A percentile compares a stretch with the other conserved stretches of the same genome.
These are phyloP conservation scores for Suhomyces bolitotheri DNA, from an alignment of 1,139 yeast species.

Conservation along the genomic window DNA sequence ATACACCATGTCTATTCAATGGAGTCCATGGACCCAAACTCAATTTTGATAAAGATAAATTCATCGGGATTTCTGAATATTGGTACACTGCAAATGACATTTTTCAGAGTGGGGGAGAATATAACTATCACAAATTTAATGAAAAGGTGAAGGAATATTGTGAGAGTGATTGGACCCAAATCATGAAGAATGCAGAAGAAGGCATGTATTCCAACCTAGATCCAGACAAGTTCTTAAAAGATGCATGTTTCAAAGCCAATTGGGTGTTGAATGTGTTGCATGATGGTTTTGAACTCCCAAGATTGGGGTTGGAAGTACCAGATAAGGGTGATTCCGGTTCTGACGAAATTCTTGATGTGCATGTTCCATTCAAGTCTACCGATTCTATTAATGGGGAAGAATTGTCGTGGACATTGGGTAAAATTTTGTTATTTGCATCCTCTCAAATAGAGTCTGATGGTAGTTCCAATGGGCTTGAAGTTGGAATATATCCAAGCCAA, in stretches of 20 bases:
- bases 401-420: constrained; percentile 68
- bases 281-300: constrained; percentile 76
- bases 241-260: constrained; percentile 79
- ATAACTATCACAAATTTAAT: constrained; percentile 62
- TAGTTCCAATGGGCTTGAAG: constrained; percentile 22
- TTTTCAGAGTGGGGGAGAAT: constrained; percentile 75
- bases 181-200: constrained; percentile 48
- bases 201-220: constrained; percentile 54
- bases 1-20: constrained; percentile 73
- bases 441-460: constrained; percentile 42
- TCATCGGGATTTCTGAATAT: constrained; percentile 78
- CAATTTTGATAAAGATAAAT: constrained; percentile 67
- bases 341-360: constrained; percentile 31
- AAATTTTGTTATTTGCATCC: constrained; percentile 58
- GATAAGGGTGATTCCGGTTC: constrained; percentile 18
- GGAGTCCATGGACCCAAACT: constrained; percentile 79
- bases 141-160: constrained; percentile 63
- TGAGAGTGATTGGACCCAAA: constrained; percentile 60
- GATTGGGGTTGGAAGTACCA: constrained; percentile 53
- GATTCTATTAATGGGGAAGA: constrained; percentile 60
- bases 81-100: constrained; percentile 87
- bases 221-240: constrained; percentile 49
- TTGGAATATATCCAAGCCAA: constrained; percentile 58
- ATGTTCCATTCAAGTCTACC: constrained; percentile 62
- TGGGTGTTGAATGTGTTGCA: constrained; percentile 79